A percentile compares a stretch with the other conserved stretches of the same genome.
These are phyloP conservation scores for Colletotrichum sojae DNA, from an alignment of 2,329 filamentous ascomycete species.

Conservation along the genomic window DNA sequence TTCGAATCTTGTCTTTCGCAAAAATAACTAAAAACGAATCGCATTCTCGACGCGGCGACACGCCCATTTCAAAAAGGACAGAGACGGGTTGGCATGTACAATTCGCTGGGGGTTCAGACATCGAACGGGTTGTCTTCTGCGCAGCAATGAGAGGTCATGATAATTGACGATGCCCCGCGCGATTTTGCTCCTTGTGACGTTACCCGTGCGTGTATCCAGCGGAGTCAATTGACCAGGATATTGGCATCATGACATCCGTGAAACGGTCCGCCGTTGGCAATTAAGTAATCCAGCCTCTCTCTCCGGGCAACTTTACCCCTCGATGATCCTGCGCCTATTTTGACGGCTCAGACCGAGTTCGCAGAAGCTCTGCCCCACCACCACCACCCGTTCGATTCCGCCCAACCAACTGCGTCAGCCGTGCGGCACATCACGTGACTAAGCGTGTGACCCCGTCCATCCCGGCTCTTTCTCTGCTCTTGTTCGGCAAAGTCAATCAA, in stretches of 20 bases:
- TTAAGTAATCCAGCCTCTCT: no score
- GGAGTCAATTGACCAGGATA: background rate
- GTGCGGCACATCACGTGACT: slow-evolving; percentile 50
- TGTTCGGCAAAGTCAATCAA: slow-evolving; percentile 63
- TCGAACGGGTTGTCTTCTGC: slow-evolving; percentile 36
- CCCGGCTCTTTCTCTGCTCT: slow-evolving; percentile 47
- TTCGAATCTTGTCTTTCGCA: slow-evolving; percentile 25
- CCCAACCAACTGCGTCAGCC: background rate
- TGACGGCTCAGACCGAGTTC: background rate
- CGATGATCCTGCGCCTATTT: slow-evolving; percentile 13
- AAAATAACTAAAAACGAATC: slow-evolving; percentile 14
- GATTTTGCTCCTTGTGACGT: background rate
- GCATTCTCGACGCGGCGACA: slow-evolving; percentile 36
- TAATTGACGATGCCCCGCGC: slow-evolving; percentile 30
- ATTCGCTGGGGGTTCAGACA: slow-evolving; percentile 41
- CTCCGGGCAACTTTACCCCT: slow-evolving; percentile 19
- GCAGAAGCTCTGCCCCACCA: slow-evolving; percentile 37
- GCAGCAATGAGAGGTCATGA: slow-evolving; percentile 37
- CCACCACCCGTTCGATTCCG: slow-evolving; percentile 13
- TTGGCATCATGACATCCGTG: background rate
- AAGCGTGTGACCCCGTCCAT: slow-evolving; percentile 25
- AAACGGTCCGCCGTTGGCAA: background rate
- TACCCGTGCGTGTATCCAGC: background rate
- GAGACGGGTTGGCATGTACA: slow-evolving; percentile 46
- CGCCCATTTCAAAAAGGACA: slow-evolving; percentile 38